Conservation (phyloP, 257 asterid species). For the Agastache rugosa region DNA sequence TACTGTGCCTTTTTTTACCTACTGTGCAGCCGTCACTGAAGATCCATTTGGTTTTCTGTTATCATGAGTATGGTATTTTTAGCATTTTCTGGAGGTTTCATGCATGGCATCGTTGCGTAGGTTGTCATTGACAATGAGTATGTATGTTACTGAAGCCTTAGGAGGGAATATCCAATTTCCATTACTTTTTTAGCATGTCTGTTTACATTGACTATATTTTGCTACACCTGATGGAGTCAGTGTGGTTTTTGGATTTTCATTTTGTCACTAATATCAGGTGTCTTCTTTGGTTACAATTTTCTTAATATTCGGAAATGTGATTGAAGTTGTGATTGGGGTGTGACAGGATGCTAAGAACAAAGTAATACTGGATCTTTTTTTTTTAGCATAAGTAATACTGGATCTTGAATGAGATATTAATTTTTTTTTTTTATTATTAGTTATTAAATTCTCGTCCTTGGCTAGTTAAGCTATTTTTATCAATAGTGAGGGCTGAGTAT, state of each 20-base stretch:
- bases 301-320: too few species aligned
- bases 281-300: too few species aligned
- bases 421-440: too few species aligned
- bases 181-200: not conserved
- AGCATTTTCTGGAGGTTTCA: not conserved
- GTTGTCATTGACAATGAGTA: not conserved
- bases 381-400: too few species aligned
- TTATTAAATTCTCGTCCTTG: too few species aligned
- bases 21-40: conserved; percentile 9
- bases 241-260: not conserved
- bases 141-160: not conserved
- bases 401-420: too few species aligned
- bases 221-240: not conserved
- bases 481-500: too few species aligned
- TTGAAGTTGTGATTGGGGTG: too few species aligned
- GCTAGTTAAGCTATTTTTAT: too few species aligned
- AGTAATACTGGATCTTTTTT: too few species aligned
- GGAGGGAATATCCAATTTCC: not conserved
- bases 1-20: not conserved
- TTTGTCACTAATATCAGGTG: not conserved
- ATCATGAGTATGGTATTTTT: not conserved
- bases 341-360: too few species aligned
- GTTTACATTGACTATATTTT: not conserved
- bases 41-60: not conserved
- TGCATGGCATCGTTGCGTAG: not conserved